A percentile compares a stretch with the other conserved stretches of the same genome.
Conservation (phyloP, 2,329 filamentous ascomycete genomes). For the Penicillium griseofulvum region DNA sequence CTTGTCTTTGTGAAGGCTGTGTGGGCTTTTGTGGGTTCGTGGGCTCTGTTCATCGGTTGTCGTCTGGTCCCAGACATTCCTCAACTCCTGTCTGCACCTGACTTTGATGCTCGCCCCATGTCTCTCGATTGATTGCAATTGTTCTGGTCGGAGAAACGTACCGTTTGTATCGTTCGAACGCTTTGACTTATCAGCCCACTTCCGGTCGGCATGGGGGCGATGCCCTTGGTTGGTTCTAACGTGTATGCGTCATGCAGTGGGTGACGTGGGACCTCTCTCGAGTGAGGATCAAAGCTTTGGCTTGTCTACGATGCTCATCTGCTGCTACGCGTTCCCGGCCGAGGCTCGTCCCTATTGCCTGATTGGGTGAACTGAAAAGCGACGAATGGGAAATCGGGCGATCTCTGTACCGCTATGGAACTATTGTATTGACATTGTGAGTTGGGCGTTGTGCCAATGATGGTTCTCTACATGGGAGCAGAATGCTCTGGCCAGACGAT, state of each 20-base stretch:
- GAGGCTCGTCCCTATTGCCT: conserved; percentile 4
- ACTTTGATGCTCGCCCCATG: background rate
- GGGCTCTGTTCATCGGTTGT: conserved; percentile 16
- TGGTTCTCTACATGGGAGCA: conserved; percentile 11
- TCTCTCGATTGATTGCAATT: conserved; percentile 6
- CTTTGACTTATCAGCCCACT: conserved; percentile 8
- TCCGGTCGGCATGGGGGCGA: background rate
- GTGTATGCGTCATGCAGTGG: conserved; percentile 25
- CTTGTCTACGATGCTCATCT: conserved; percentile 64
- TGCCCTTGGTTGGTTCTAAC: conserved; percentile 6
- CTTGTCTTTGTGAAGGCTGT: conserved; percentile 12
- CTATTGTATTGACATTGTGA: conserved; percentile 9
- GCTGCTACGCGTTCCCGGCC: conserved; percentile 11
- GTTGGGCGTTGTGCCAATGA: conserved; percentile 6
- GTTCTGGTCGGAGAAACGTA: conserved; percentile 8
- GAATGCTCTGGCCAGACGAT: conserved; percentile 13
- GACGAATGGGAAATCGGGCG: conserved; percentile 15
- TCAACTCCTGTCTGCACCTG: conserved; percentile 14
- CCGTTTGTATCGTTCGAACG: conserved; percentile 9
- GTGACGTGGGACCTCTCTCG: conserved; percentile 74
- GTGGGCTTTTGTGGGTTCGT: conserved; percentile 8
- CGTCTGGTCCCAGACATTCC: conserved; percentile 11
- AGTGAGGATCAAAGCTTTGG: conserved; percentile 92
- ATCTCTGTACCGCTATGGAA: conserved; percentile 10
- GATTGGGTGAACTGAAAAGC: conserved; percentile 12